Evolutionary conservation across 768 basidiomycete species (phyloP).

Genomic region (Termitomyces sp.): DNA sequence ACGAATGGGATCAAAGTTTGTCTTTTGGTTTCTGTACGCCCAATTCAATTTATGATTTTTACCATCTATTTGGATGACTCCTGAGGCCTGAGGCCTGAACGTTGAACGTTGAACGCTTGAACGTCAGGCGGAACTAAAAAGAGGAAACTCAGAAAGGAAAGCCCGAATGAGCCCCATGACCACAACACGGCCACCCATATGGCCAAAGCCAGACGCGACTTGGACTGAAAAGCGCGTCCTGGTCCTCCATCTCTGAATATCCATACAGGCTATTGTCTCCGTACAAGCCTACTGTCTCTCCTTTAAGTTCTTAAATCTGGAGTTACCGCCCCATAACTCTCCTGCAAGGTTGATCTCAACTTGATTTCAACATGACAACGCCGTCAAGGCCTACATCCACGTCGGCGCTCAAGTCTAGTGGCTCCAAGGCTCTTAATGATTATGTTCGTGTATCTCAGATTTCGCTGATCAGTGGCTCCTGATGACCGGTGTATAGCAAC

Average conservation of each 20-base stretch:
- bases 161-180: constrained; percentile 11
- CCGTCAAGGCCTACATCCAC: constrained; percentile 33
- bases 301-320: constrained; percentile 16
- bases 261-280: constrained; percentile 8
- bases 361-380: constrained; percentile 28
- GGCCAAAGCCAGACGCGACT: constrained; percentile 34
- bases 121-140: constrained; percentile 3
- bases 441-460: constrained; percentile 38
- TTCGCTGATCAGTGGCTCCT: neutral
- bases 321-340: constrained; percentile 9
- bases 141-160: constrained; percentile 1
- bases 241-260: constrained; percentile 5
- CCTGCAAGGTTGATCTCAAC: constrained; percentile 11
- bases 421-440: constrained; percentile 58
- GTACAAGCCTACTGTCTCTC: constrained; percentile 12
- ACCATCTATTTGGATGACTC: neutral
- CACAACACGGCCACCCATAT: constrained; percentile 23
- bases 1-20: constrained; percentile 3
- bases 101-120: too few species aligned
- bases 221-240: constrained; percentile 25
- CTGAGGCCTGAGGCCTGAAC: too few species aligned
- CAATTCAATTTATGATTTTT: neutral
- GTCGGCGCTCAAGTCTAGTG: constrained; percentile 30
- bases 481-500: constrained; percentile 57
- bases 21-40: neutral